Evolutionary conservation across 805 yeast genomes (phyloP).

Genomic region (Zygosaccharomyces gambellarensis): DNA sequence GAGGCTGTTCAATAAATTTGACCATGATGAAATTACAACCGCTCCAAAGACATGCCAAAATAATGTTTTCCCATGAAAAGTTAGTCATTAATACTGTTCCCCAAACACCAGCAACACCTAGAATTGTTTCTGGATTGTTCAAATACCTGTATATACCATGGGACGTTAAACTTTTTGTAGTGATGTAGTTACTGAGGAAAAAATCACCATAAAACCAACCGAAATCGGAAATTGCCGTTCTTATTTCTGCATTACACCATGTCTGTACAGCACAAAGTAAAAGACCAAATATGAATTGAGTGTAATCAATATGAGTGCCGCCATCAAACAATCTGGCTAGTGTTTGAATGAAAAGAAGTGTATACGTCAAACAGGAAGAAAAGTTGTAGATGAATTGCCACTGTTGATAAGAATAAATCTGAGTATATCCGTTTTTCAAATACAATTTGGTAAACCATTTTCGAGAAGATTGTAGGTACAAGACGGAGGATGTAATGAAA

Average conservation of each 20-base stretch:
- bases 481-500: conserved; percentile 44
- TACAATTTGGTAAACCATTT: conserved; percentile 62
- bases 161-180: conserved; percentile 52
- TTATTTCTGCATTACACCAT: conserved; percentile 66
- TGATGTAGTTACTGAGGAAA: conserved; percentile 53
- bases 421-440: conserved; percentile 59
- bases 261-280: conserved; percentile 54
- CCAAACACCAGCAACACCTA: conserved; percentile 78
- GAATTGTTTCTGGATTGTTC: conserved; percentile 75
- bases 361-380: conserved; percentile 51
- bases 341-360: conserved; percentile 43
- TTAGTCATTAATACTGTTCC: conserved; percentile 58
- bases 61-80: conserved; percentile 45
- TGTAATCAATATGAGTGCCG: conserved; percentile 22
- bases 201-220: conserved; percentile 93
- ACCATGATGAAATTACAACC: conserved; percentile 60
- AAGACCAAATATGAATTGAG: conserved; percentile 52
- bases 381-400: conserved; percentile 65
- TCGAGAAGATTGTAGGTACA: conserved; percentile 53
- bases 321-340: conserved; percentile 30
- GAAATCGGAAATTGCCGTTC: conserved; percentile 68
- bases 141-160: conserved; percentile 79
- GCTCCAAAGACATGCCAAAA: conserved; percentile 62
- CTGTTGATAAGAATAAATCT: conserved; percentile 60
- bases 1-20: conserved; percentile 70